Conservation (phyloP, 495 filamentous ascomycete species). For the Aspergillus nidulans region DNA sequence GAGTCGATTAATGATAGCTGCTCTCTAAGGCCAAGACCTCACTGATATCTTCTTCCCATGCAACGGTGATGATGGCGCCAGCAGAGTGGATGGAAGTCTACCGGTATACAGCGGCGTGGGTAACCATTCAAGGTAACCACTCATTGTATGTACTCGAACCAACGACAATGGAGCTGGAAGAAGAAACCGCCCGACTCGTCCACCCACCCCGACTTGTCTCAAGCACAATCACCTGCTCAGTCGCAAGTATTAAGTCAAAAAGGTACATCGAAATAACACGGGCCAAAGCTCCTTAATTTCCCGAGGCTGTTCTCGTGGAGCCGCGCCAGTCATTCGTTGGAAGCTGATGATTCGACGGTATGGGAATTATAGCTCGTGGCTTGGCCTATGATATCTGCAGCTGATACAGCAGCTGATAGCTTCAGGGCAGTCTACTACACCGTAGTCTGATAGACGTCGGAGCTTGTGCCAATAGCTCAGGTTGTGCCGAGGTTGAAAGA, state of each 20-base stretch:
- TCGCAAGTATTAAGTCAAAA: neutral
- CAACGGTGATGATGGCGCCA: too few relatives aligned
- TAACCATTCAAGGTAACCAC: too few relatives aligned
- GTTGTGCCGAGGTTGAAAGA: slow-evolving; percentile 10
- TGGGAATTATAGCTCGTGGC: neutral
- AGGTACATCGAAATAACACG: slow-evolving; percentile 20
- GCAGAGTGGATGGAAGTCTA: too few relatives aligned
- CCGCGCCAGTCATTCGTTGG: neutral
- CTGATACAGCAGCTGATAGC: neutral
- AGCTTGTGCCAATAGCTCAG: neutral
- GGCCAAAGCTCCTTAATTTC: slow-evolving; percentile 23
- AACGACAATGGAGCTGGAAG: too few relatives aligned
- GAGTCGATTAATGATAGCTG: too few relatives aligned
- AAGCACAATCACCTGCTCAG: too few relatives aligned
- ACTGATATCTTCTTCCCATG: too few relatives aligned
- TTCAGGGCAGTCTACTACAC: neutral
- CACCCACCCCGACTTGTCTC: too few relatives aligned
- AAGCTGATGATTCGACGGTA: slow-evolving; percentile 1
- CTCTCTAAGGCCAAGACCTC: too few relatives aligned
- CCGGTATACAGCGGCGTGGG: too few relatives aligned
- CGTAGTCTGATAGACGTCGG: slow-evolving; percentile 1
- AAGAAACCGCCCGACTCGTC: too few relatives aligned
- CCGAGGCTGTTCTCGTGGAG: slow-evolving; percentile 30
- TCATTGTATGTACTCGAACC: too few relatives aligned
- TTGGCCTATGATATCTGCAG: neutral